Base-by-base conservation (phyloP, 768 basidiomycete species). In the Pleurotus tuoliensis region DNA sequence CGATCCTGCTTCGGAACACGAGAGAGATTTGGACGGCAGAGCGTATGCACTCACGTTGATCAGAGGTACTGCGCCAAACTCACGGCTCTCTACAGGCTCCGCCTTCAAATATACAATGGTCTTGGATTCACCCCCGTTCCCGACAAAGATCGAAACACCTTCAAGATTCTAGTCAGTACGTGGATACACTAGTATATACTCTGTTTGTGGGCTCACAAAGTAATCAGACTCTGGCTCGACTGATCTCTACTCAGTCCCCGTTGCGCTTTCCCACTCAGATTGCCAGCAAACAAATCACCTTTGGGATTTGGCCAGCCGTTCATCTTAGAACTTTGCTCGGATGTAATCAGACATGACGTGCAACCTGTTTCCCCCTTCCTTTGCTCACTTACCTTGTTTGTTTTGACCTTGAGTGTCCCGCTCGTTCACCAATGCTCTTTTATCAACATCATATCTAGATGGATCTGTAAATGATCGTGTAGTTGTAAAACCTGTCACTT, bases 1-100 rank as follows among this genome's bases (percentile, higher is more conserved):
- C 51, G 90, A 92, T 67, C 86, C 88, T 18, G 86, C 88, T 5
- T 68, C 77, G 16, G 88, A 90, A 58, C 89, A 90, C 60, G 83
- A 82, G 58, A 80, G 75, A 47, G 83, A 89, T 51, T 69, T 92
- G 38, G 86, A 88, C 63, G 82, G 86, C 16, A 82, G 82, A 44
- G 71, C 79, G 90, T 91, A 71, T 66, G 88, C 70, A 25, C 30
- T 34, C 30, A 34, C 30, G 8, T 34, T 34, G 30, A 34, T 11
- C 30, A 34, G 30, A 34, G 30, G 30, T 11, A 34, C 30, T 11
- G 2, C 30, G 30, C 30, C 9, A 34, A 34, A 34, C 30, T 34
- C 30, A 34, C 30, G 11, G 11, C 30, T 61, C 40, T 60, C 38
- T 39, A 16, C 47, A 92, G 90, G 41, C 63, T 92, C 51, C 82